phyloP scores from a whole-genome alignment of 805 yeast genomes.

The Pichia phayaonensis region DNA sequence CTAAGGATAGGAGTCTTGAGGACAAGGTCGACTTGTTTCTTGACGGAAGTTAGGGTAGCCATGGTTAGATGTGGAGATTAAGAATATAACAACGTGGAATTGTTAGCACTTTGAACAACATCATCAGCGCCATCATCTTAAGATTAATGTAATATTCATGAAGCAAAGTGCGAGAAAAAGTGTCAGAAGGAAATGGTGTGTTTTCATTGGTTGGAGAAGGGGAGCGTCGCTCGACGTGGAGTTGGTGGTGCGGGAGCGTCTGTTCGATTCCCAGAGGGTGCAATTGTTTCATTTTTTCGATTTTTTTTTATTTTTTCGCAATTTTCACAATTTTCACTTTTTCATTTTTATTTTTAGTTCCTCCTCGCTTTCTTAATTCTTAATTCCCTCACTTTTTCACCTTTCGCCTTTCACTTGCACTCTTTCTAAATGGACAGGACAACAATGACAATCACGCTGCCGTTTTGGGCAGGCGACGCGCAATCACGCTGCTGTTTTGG shows the following conservation, averaged over 20 bases:
- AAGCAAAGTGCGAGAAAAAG: not conserved
- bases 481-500: not conserved
- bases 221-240: not conserved
- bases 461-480: too few relatives aligned
- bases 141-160: not conserved
- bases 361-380: too few relatives aligned
- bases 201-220: not conserved
- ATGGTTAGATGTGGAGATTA: slow-evolving; percentile 21
- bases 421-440: too few relatives aligned
- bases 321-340: too few relatives aligned
- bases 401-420: not conserved
- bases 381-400: too few relatives aligned
- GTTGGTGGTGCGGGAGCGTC: too few relatives aligned
- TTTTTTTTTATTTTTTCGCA: too few relatives aligned
- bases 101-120: not conserved
- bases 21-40: slow-evolving; percentile 69
- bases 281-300: too few relatives aligned
- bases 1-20: slow-evolving; percentile 73
- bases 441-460: too few relatives aligned
- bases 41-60: slow-evolving; percentile 62
- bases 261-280: not conserved
- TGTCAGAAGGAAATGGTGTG: not conserved
- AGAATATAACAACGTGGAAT: too few relatives aligned
- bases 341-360: too few relatives aligned
- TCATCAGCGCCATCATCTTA: not conserved